Conservation (phyloP, 1,284 basidiomycete genomes). For the Tilletiaria anomala region DNA sequence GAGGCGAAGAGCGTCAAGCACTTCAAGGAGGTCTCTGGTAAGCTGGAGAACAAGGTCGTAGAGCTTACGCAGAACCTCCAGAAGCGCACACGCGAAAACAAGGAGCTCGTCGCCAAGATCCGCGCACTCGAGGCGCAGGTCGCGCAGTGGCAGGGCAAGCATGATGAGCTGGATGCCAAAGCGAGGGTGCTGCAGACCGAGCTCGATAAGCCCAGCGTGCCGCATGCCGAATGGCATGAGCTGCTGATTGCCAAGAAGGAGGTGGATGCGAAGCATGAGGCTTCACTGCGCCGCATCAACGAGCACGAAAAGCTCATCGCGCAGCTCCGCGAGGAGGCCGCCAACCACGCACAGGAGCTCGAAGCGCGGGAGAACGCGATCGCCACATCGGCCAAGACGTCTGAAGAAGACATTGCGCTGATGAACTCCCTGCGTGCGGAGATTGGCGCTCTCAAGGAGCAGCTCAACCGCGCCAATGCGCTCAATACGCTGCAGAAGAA, state of each 20-base stretch:
- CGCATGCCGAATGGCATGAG: conserved; percentile 60
- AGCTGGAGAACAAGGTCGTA: conserved; percentile 96
- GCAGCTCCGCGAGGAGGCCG: conserved; percentile 45
- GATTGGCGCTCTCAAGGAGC: conserved; percentile 77
- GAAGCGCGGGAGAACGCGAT: conserved; percentile 51
- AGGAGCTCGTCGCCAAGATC: conserved; percentile 62
- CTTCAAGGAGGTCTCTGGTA: conserved; percentile 98
- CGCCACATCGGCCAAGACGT: conserved; percentile 23
- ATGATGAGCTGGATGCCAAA: conserved; percentile 72
- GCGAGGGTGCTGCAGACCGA: conserved; percentile 61
- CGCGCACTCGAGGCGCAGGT: conserved; percentile 69
- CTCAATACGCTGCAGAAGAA: conserved; percentile 35
- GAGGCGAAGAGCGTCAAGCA: conserved; percentile 94
- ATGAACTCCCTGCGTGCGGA: conserved; percentile 81
- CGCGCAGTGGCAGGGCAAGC: conserved; percentile 64
- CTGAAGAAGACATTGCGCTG: conserved; percentile 63
- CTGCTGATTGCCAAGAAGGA: conserved; percentile 62
- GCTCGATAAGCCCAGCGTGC: conserved; percentile 58
- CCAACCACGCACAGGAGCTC: conserved; percentile 58
- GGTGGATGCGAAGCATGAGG: conserved; percentile 66
- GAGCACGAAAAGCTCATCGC: conserved; percentile 76
- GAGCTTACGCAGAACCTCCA: conserved; percentile 95
- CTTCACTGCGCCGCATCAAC: conserved; percentile 55
- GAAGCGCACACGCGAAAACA: conserved; percentile 79
- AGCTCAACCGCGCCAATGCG: conserved; percentile 83